phyloP scores from a whole-genome alignment of 306 rosid species.

The Casuarina glauca region DNA sequence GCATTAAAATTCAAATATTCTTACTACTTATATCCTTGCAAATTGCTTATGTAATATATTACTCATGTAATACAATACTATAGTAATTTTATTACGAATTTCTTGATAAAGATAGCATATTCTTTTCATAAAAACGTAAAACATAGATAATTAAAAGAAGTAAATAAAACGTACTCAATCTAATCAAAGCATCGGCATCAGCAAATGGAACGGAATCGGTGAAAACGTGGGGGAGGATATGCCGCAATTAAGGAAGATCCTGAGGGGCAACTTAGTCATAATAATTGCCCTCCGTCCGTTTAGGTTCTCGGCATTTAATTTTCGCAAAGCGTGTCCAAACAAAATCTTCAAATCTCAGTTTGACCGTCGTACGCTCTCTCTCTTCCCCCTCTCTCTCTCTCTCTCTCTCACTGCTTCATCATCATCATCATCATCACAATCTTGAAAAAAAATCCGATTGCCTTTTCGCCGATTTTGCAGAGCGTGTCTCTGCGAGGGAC shows the following conservation, averaged over 20 bases:
- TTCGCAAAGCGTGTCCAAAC: conserved; percentile 33
- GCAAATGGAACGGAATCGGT: conserved; percentile 4
- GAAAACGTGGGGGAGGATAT: background rate
- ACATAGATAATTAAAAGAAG: too few species aligned
- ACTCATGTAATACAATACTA: too few species aligned
- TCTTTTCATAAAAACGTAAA: too few species aligned
- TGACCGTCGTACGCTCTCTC: conserved; percentile 71
- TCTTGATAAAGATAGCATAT: too few species aligned
- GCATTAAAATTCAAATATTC: too few species aligned
- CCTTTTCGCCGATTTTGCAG: conserved; percentile 81
- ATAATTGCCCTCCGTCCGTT: background rate
- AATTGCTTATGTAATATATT: too few species aligned
- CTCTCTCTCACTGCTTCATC: conserved; percentile 27
- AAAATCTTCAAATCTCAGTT: conserved; percentile 65
- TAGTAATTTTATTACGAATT: too few species aligned
- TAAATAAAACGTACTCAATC: background rate
- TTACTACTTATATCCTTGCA: too few species aligned
- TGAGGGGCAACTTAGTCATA: conserved; percentile 34
- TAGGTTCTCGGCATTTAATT: background rate
- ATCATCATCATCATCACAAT: conserved; percentile 44
- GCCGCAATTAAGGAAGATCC: conserved; percentile 26
- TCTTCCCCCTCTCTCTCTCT: conserved; percentile 9
- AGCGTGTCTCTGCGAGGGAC: conserved; percentile 24
- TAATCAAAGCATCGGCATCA: background rate
- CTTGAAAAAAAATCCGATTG: conserved; percentile 11